These are phyloP conservation scores for Ophiostoma angusticollis DNA, from an alignment of 2,329 filamentous ascomycete genomes.

Conservation along the genomic window DNA sequence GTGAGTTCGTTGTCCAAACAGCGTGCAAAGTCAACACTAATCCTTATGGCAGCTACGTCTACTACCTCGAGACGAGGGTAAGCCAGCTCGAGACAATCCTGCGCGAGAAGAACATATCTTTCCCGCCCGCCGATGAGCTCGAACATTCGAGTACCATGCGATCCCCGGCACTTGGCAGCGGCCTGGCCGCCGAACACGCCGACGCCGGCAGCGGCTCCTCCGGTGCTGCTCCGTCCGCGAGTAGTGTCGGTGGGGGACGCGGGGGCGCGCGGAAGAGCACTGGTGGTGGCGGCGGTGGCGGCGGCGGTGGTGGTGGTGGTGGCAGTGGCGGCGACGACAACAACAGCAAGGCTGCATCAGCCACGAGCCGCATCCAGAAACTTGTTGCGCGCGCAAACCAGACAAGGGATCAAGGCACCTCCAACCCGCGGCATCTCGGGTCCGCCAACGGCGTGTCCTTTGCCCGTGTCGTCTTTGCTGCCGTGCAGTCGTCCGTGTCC, in stretches of 20 bases:
- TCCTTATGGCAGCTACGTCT: conserved; percentile 78
- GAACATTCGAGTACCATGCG: conserved; percentile 29
- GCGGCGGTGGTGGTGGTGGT: not conserved
- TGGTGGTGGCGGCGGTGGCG: not conserved
- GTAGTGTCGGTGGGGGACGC: no score
- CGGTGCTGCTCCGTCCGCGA: not conserved
- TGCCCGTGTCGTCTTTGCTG: conserved; percentile 84
- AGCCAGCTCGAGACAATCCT: conserved; percentile 71
- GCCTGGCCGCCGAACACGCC: conserved; percentile 20
- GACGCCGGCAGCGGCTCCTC: conserved; percentile 19
- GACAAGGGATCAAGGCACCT: conserved; percentile 31
- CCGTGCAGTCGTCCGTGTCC: conserved; percentile 61
- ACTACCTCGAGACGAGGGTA: conserved; percentile 80
- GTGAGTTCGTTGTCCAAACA: conserved; percentile 35
- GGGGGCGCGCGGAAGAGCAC: no score
- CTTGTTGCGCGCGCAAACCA: conserved; percentile 11
- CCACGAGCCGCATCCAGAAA: conserved; percentile 40
- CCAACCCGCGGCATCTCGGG: conserved; percentile 69
- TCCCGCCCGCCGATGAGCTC: conserved; percentile 58
- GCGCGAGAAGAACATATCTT: conserved; percentile 53
- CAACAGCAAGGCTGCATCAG: conserved; percentile 40
- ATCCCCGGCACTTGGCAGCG: conserved; percentile 7
- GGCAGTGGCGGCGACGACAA: not conserved
- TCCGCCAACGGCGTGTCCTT: conserved; percentile 88
- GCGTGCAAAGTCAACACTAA: not conserved